phyloP scores from a whole-genome alignment of 345 rosid species.

The Rhodamnia rubescens region DNA sequence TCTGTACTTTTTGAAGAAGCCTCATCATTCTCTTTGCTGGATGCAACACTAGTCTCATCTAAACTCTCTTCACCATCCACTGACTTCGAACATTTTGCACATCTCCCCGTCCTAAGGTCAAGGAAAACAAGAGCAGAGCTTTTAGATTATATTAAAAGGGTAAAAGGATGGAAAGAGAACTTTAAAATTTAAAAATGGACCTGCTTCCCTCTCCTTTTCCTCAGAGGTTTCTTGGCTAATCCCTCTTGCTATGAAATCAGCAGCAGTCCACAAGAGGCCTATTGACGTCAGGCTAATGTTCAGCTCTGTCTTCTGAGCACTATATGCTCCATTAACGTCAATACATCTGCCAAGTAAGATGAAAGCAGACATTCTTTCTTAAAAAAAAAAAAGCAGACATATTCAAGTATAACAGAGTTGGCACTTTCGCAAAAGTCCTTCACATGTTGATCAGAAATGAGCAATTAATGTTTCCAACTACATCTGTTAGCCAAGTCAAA shows the following conservation, averaged over 20 bases:
- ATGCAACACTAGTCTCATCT: slow-evolving; percentile 15
- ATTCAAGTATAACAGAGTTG: neutral
- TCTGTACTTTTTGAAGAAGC: slow-evolving; percentile 14
- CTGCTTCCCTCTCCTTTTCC: slow-evolving; percentile 50
- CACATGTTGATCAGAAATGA: neutral
- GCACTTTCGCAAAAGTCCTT: neutral
- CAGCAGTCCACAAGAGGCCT: slow-evolving; percentile 87
- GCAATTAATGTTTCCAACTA: neutral
- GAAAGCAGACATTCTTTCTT: neutral
- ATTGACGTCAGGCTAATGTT: slow-evolving; percentile 94
- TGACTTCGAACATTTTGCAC: slow-evolving; percentile 20
- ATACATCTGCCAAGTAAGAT: slow-evolving; percentile 56
- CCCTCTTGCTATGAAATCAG: slow-evolving; percentile 86
- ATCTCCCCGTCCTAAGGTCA: slow-evolving; percentile 16
- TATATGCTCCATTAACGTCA: slow-evolving; percentile 96
- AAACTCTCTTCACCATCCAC: slow-evolving; percentile 35
- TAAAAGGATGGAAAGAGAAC: neutral
- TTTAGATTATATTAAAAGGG: neutral
- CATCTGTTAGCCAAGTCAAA: neutral
- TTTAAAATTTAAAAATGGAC: neutral
- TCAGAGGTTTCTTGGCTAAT: slow-evolving; percentile 27
- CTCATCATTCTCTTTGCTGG: slow-evolving; percentile 19
- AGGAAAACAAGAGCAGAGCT: neutral
- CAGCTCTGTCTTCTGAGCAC: slow-evolving; percentile 84
- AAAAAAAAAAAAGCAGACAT: neutral